Evolutionary conservation across 768 basidiomycete genomes (phyloP).

Genomic region (Podaxis rugospora): DNA sequence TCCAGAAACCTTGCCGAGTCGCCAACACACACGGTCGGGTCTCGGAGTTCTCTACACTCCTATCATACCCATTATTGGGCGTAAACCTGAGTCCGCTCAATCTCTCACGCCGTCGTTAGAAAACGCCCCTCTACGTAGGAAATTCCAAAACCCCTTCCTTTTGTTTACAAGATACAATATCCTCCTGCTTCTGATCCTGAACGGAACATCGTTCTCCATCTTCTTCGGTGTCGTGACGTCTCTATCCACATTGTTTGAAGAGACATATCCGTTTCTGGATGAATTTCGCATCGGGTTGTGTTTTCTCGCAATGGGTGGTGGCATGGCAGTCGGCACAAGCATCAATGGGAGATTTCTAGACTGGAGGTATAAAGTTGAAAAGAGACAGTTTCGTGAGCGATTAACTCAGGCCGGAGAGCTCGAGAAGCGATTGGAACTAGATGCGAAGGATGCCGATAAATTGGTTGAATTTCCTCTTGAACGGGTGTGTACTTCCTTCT

Average conservation of each 20-base stretch:
- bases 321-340: constrained; percentile 58
- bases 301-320: constrained; percentile 74
- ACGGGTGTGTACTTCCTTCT: neutral
- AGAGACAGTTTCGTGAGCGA: constrained; percentile 24
- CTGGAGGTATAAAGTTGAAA: constrained; percentile 47
- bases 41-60: constrained; percentile 4
- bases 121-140: constrained; percentile 28
- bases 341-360: constrained; percentile 62
- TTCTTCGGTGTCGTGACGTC: constrained; percentile 60
- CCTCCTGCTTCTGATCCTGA: constrained; percentile 44
- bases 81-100: neutral
- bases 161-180: constrained; percentile 55
- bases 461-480: constrained; percentile 3
- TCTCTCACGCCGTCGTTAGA: constrained; percentile 18
- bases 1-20: constrained; percentile 40
- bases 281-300: constrained; percentile 71
- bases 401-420: neutral
- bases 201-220: constrained; percentile 46
- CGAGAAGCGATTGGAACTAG: neutral
- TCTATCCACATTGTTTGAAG: constrained; percentile 55
- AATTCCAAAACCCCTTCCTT: constrained; percentile 49
- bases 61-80: constrained; percentile 7
- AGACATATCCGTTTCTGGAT: constrained; percentile 53
- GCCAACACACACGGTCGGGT: neutral
- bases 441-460: neutral